These are phyloP conservation scores for Fusarium gaditjirri DNA, from an alignment of 2,329 filamentous ascomycete genomes.

Conservation along the genomic window DNA sequence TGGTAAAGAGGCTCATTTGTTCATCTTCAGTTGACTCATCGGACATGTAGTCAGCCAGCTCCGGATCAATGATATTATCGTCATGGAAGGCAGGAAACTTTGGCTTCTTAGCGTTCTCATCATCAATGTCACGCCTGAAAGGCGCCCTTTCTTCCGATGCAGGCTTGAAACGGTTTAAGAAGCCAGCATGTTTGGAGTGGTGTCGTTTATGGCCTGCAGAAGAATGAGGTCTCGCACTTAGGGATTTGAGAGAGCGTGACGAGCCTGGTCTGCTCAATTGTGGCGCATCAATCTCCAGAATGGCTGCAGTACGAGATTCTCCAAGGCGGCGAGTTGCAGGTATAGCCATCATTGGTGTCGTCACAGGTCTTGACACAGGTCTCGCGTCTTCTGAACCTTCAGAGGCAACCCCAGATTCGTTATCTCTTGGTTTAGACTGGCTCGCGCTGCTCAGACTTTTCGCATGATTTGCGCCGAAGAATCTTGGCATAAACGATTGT, in stretches of 20 bases:
- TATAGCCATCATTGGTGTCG: slow-evolving; percentile 78
- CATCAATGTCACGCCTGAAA: slow-evolving; percentile 78
- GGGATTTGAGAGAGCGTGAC: slow-evolving; percentile 85
- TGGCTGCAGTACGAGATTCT: slow-evolving; percentile 84
- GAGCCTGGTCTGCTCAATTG: slow-evolving; percentile 92
- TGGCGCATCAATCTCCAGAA: slow-evolving; percentile 89
- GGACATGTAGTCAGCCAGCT: slow-evolving; percentile 94
- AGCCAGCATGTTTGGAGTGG: slow-evolving; percentile 83
- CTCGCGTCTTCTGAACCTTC: slow-evolving; percentile 60
- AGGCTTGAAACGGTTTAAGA: slow-evolving; percentile 79
- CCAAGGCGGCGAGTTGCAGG: slow-evolving; percentile 72
- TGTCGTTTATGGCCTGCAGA: slow-evolving; percentile 81
- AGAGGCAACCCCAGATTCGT: slow-evolving; percentile 55
- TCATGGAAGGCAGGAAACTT: slow-evolving; percentile 93
- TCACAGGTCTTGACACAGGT: slow-evolving; percentile 65
- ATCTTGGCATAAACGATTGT: slow-evolving; percentile 73
- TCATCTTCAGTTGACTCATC: slow-evolving; percentile 95
- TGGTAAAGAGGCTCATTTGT: slow-evolving; percentile 85
- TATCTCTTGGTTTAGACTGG: slow-evolving; percentile 51
- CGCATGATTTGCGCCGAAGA: slow-evolving; percentile 66
- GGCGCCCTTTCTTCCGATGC: slow-evolving; percentile 84
- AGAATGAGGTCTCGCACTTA: slow-evolving; percentile 78
- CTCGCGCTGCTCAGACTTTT: slow-evolving; percentile 52
- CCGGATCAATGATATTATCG: slow-evolving; percentile 98
- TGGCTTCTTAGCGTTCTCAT: slow-evolving; percentile 72